phyloP scores from a whole-genome alignment of 2,329 filamentous ascomycete species.

The Trichoderma atroviride region DNA sequence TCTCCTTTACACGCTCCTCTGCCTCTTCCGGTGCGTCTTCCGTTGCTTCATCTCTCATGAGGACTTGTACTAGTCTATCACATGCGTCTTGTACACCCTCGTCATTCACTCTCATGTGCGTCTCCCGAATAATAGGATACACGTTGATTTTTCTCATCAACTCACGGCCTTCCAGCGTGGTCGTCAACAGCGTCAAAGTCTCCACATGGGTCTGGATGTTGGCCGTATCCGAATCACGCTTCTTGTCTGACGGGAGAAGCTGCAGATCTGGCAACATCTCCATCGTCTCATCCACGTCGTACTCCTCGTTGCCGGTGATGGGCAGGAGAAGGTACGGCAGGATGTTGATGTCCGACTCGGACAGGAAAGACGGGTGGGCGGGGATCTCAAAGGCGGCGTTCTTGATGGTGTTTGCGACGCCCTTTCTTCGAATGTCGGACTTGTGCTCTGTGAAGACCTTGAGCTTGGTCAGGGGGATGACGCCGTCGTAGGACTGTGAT shows the following conservation, averaged over 20 bases:
- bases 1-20: constrained; percentile 49
- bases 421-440: constrained; percentile 80
- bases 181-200: constrained; percentile 80
- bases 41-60: constrained; percentile 75
- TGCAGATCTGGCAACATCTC: constrained; percentile 90
- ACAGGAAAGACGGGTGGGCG: constrained; percentile 71
- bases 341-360: constrained; percentile 73
- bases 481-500: constrained; percentile 73
- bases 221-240: constrained; percentile 72
- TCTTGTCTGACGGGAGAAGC: constrained; percentile 85
- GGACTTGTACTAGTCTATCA: constrained; percentile 84
- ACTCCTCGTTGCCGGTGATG: constrained; percentile 85
- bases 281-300: constrained; percentile 80
- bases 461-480: constrained; percentile 90
- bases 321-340: constrained; percentile 88
- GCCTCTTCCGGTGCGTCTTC: constrained; percentile 49
- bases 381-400: constrained; percentile 84
- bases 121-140: constrained; percentile 87
- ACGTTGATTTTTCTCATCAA: constrained; percentile 75
- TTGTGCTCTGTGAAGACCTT: constrained; percentile 92
- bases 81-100: constrained; percentile 82
- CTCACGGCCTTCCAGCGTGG: constrained; percentile 74
- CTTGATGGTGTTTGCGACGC: constrained; percentile 96
- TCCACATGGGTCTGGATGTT: constrained; percentile 89
- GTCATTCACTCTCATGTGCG: constrained; percentile 75